These are phyloP conservation scores for Metschnikowia orientalis DNA, from an alignment of 805 yeast genomes.

Conservation along the genomic window DNA sequence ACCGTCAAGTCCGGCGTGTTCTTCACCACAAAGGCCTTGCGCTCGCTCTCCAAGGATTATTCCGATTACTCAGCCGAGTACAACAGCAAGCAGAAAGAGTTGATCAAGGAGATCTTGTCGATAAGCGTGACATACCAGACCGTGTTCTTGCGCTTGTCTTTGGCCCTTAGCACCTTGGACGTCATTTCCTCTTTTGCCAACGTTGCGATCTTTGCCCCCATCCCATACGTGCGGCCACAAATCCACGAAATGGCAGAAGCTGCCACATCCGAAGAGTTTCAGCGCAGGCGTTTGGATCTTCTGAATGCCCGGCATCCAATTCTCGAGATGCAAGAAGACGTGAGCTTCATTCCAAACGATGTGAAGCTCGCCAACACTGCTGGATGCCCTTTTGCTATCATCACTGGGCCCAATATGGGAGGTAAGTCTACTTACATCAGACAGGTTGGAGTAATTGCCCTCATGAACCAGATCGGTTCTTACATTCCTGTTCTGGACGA, in stretches of 20 bases:
- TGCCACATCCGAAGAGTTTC: slow-evolving; percentile 20
- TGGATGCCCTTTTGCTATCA: slow-evolving; percentile 66
- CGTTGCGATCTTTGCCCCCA: slow-evolving; percentile 71
- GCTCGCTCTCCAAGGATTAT: slow-evolving; percentile 56
- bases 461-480: slow-evolving; percentile 87
- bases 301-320: slow-evolving; percentile 92
- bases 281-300: slow-evolving; percentile 48
- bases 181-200: slow-evolving; percentile 84
- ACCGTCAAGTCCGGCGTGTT: slow-evolving; percentile 95
- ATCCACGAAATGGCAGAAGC: slow-evolving; percentile 50
- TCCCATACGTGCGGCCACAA: slow-evolving; percentile 71
- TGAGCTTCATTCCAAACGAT: slow-evolving; percentile 89
- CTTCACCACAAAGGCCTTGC: slow-evolving; percentile 71
- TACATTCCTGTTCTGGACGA: slow-evolving; percentile 70
- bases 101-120: slow-evolving; percentile 77
- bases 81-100: slow-evolving; percentile 65
- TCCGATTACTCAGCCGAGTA: slow-evolving; percentile 60
- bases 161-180: slow-evolving; percentile 69
- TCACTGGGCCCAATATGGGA: slow-evolving; percentile 98
- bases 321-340: slow-evolving; percentile 85
- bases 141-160: slow-evolving; percentile 64
- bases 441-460: slow-evolving; percentile 80
- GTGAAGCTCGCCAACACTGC: slow-evolving; percentile 50
- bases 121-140: slow-evolving; percentile 80
- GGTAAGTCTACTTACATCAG: slow-evolving; percentile 93